Conservation (phyloP, 2,329 filamentous ascomycete species). For the Cercospora sojina region DNA sequence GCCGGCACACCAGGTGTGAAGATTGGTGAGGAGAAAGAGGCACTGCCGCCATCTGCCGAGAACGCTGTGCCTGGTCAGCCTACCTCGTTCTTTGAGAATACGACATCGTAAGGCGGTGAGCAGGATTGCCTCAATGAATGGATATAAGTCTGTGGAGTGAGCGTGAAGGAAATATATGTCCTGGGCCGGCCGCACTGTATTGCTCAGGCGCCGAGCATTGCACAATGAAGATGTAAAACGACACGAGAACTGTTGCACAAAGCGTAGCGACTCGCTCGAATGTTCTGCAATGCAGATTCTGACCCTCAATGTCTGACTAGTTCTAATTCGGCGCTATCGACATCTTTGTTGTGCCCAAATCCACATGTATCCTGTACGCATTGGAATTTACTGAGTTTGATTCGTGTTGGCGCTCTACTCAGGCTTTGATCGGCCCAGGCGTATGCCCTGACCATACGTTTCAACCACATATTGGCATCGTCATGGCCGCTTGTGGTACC, state of each 20-base stretch:
- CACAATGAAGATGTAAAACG: not conserved
- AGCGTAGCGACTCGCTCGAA: not conserved
- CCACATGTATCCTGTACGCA: not conserved
- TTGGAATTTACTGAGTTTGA: not conserved
- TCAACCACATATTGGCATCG: not conserved
- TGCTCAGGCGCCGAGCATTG: not conserved
- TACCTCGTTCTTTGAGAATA: conserved; percentile 82
- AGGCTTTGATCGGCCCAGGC: not conserved
- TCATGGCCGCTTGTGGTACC: not conserved
- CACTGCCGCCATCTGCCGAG: conserved; percentile 62
- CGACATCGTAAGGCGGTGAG: not conserved
- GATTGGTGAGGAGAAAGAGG: conserved; percentile 59
- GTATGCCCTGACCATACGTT: not conserved
- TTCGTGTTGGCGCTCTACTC: not conserved
- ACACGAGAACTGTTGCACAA: not conserved
- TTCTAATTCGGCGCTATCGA: not conserved
- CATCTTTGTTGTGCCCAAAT: not conserved
- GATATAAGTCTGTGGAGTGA: not conserved
- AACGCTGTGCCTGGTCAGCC: conserved; percentile 78
- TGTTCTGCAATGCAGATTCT: not conserved
- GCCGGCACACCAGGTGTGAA: conserved; percentile 51
- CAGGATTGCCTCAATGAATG: not conserved
- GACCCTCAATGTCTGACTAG: not conserved
- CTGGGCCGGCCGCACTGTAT: not conserved
- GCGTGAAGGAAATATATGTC: not conserved